phyloP scores from a whole-genome alignment of 345 rosid species.

The Brassica nigra region DNA sequence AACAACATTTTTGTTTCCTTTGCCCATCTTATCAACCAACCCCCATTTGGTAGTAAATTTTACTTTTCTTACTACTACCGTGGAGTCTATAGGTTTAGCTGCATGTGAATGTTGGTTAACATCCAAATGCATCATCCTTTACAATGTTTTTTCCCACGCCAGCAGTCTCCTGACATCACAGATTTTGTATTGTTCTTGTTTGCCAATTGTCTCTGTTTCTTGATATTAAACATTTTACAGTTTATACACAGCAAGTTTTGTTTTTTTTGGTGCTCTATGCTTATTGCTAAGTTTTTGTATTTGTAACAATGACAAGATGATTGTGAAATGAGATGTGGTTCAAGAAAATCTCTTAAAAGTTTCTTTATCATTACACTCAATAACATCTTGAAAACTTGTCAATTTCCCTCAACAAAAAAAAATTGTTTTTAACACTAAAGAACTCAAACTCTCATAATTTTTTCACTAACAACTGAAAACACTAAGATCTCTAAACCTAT shows the following conservation, averaged over 20 bases:
- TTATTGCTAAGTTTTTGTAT: neutral
- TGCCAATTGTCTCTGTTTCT: neutral
- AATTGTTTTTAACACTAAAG: neutral
- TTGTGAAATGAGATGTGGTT: neutral
- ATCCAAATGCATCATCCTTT: slow-evolving; percentile 11
- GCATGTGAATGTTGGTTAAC: neutral
- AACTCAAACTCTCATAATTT: slow-evolving; percentile 14
- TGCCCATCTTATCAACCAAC: neutral
- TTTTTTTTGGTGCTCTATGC: neutral
- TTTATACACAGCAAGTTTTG: neutral
- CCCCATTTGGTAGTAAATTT: slow-evolving; percentile 51
- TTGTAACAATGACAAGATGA: neutral
- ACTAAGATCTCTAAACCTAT: neutral
- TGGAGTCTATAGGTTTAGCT: slow-evolving; percentile 45
- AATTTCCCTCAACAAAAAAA: slow-evolving; percentile 6
- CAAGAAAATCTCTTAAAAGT: neutral
- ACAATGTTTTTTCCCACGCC: slow-evolving; percentile 11
- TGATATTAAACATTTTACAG: neutral
- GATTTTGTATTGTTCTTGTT: neutral
- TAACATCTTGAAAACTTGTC: neutral
- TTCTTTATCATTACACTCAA: neutral
- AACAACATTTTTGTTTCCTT: slow-evolving; percentile 6
- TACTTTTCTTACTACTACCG: slow-evolving; percentile 43
- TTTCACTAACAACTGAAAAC: slow-evolving; percentile 15
- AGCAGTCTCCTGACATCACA: neutral